Conservation (phyloP, 202 grass and related monocot species). For the Setaria italica region DNA sequence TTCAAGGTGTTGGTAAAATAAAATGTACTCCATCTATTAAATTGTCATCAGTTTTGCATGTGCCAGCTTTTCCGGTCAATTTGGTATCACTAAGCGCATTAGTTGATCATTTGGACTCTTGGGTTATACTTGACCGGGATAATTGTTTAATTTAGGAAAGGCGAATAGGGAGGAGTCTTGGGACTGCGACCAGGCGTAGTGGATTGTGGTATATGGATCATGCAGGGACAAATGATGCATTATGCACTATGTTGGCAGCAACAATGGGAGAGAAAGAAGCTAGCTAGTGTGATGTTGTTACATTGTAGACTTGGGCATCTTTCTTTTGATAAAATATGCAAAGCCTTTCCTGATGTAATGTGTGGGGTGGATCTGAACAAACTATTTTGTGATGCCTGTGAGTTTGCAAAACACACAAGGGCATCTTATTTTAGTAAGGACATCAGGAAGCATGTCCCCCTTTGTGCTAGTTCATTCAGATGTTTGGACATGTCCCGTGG, state of each 20-base stretch:
- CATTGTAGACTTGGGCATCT: background rate
- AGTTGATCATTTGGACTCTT: background rate
- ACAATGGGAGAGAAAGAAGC: background rate
- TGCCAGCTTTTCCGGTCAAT: background rate
- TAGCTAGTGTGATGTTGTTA: background rate
- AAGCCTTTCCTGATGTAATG: background rate
- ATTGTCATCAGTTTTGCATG: background rate
- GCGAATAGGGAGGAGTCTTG: background rate
- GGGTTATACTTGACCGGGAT: background rate
- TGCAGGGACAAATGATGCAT: background rate
- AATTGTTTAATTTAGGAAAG: background rate
- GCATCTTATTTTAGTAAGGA: background rate
- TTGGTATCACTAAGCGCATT: background rate
- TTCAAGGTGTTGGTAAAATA: background rate
- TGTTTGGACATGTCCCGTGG: background rate
- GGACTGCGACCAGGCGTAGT: background rate
- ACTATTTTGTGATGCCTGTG: background rate
- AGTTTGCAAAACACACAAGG: background rate
- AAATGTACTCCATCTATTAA: background rate
- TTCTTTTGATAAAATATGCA: conserved; percentile 8
- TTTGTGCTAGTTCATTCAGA: background rate
- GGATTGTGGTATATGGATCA: background rate
- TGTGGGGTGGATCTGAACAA: background rate
- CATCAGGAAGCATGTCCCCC: background rate
- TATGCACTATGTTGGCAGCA: background rate